Evolutionary conservation across 805 yeast species (phyloP).

Genomic region (Cyberlindnera samutprakarnensis): DNA sequence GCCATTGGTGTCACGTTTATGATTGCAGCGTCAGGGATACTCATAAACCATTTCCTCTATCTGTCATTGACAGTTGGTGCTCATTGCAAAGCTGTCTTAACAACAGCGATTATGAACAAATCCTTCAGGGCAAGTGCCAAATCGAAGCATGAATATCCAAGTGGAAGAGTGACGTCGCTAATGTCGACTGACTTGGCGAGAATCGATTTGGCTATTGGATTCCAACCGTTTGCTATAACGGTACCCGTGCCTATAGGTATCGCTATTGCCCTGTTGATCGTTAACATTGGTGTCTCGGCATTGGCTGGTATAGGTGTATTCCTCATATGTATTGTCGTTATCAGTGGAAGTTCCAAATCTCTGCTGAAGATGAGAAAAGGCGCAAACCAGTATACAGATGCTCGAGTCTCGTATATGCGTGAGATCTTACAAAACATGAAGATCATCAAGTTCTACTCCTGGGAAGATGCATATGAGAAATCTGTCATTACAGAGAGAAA

Average conservation of each 20-base stretch:
- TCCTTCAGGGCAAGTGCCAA: slow-evolving; percentile 48
- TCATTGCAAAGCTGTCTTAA: slow-evolving; percentile 54
- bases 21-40: slow-evolving; percentile 31
- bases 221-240: slow-evolving; percentile 47
- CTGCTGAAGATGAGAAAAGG: slow-evolving; percentile 44
- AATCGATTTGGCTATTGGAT: slow-evolving; percentile 59
- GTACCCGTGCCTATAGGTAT: slow-evolving; percentile 59
- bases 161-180: slow-evolving; percentile 61
- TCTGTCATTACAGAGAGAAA: slow-evolving; percentile 45
- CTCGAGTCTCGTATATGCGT: slow-evolving; percentile 52
- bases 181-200: slow-evolving; percentile 74
- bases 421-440: slow-evolving; percentile 57
- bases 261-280: slow-evolving; percentile 52
- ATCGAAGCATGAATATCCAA: slow-evolving; percentile 46
- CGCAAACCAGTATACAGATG: slow-evolving; percentile 57
- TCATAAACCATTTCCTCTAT: slow-evolving; percentile 45
- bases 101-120: slow-evolving; percentile 59
- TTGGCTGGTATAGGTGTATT: slow-evolving; percentile 58
- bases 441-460: slow-evolving; percentile 74
- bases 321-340: slow-evolving; percentile 36
- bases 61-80: slow-evolving; percentile 55
- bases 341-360: slow-evolving; percentile 37
- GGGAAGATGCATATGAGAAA: slow-evolving; percentile 71
- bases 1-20: slow-evolving; percentile 46
- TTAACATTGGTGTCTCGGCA: slow-evolving; percentile 63